phyloP scores from a whole-genome alignment of 2,329 filamentous ascomycete genomes.

The Sclerotinia minor region DNA sequence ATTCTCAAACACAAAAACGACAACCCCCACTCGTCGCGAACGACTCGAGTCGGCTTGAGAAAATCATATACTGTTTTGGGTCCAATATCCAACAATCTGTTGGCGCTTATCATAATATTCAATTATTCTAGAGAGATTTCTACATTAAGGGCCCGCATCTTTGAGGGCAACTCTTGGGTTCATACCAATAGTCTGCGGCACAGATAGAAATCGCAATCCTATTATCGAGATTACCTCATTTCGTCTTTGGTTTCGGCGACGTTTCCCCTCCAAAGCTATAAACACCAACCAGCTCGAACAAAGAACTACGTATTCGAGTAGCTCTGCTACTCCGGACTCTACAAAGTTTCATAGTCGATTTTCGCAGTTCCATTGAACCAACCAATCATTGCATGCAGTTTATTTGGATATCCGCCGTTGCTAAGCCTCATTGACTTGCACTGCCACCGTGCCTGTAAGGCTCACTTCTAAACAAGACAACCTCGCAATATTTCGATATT shows the following conservation, averaged over 20 bases:
- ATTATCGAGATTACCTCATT: constrained; percentile 25
- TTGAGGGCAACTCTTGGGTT: neutral
- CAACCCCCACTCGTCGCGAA: constrained; percentile 12
- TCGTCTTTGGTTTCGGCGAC: constrained; percentile 7
- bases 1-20: neutral
- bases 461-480: constrained; percentile 22
- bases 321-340: neutral
- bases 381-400: constrained; percentile 16
- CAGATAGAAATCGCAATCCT: constrained; percentile 12
- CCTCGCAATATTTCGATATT: constrained; percentile 29
- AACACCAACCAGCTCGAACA: constrained; percentile 12
- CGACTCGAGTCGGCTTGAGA: neutral
- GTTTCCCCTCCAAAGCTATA: constrained; percentile 13
- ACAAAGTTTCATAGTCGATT: neutral
- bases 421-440: constrained; percentile 23
- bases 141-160: neutral
- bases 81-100: constrained; percentile 1
- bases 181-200: constrained; percentile 9
- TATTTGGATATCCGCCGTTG: constrained; percentile 6
- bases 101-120: constrained; percentile 18
- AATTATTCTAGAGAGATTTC: neutral
- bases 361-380: neutral
- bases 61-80: neutral
- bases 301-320: constrained; percentile 15
- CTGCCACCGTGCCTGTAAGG: constrained; percentile 27